Evolutionary conservation across 2,329 filamentous ascomycete genomes (phyloP).

Genomic region (Ramularia collo-cygni): DNA sequence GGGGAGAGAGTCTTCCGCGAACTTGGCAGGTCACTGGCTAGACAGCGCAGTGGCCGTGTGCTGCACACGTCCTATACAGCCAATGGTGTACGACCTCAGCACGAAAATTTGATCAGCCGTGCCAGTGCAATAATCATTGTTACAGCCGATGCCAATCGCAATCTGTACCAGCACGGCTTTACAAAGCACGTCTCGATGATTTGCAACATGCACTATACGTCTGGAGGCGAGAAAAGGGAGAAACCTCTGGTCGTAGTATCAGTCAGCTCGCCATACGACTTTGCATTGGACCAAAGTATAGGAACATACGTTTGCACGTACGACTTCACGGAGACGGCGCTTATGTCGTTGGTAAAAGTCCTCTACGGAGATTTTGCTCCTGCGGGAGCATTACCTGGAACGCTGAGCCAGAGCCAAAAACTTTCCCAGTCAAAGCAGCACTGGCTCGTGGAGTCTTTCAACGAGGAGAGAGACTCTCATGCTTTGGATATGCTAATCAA

Average conservation of each 20-base stretch:
- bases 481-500: slow-evolving; percentile 71
- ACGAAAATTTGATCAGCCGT: slow-evolving; percentile 85
- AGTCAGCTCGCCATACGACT: slow-evolving; percentile 93
- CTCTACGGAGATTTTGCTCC: slow-evolving; percentile 68
- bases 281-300: slow-evolving; percentile 84
- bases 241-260: slow-evolving; percentile 88
- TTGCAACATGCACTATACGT: slow-evolving; percentile 70
- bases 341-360: slow-evolving; percentile 75
- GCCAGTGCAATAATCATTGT: slow-evolving; percentile 84
- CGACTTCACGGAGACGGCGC: slow-evolving; percentile 88
- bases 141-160: slow-evolving; percentile 88
- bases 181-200: slow-evolving; percentile 96
- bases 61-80: slow-evolving; percentile 93
- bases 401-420: slow-evolving; percentile 80
- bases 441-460: slow-evolving; percentile 89
- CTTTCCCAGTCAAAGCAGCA: slow-evolving; percentile 83
- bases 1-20: slow-evolving; percentile 90
- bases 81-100: slow-evolving; percentile 83
- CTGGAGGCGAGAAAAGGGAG: slow-evolving; percentile 62
- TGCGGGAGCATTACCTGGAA: slow-evolving; percentile 56
- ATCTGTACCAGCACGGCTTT: slow-evolving; percentile 88
- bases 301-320: slow-evolving; percentile 93
- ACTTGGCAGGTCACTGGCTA: slow-evolving; percentile 77
- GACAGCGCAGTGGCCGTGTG: slow-evolving; percentile 77
- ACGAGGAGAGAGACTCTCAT: slow-evolving; percentile 66